phyloP scores from a whole-genome alignment of 176 grass and related monocot species.

The Zea luxurians region DNA sequence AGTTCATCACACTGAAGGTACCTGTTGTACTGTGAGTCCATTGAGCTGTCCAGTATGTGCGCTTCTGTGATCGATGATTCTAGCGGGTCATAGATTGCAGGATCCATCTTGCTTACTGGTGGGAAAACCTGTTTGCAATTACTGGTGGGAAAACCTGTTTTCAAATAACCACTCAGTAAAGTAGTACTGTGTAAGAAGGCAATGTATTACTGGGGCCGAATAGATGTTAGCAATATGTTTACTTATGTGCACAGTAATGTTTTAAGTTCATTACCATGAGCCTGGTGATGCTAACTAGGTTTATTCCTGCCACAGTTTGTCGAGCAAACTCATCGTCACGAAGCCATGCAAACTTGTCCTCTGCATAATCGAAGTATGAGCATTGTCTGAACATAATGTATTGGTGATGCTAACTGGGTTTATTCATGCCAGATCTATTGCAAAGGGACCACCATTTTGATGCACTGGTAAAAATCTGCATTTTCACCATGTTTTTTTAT shows the following conservation, averaged over 20 bases:
- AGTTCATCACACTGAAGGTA: no score
- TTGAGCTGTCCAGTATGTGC: conserved; percentile 78
- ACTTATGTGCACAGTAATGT: neutral
- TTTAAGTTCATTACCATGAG: conserved; percentile 54
- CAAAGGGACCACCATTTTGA: no score
- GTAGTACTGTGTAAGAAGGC: neutral
- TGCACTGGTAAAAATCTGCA: no score
- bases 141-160: conserved; percentile 86
- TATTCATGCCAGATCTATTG: no score
- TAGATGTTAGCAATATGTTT: neutral
- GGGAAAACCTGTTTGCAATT: no score
- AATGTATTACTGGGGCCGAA: neutral
- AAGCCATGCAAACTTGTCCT: conserved; percentile 99
- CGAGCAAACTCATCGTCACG: conserved; percentile 97
- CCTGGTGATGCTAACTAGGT: conserved; percentile 77
- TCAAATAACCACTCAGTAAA: conserved; percentile 18
- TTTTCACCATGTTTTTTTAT: no score
- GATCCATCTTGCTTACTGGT: conserved; percentile 79
- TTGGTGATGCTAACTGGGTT: no score
- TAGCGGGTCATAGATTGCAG: conserved; percentile 64
- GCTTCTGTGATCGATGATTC: conserved; percentile 80
- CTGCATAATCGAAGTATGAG: conserved; percentile 34
- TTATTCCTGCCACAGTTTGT: conserved; percentile 84
- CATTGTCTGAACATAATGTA: neutral
- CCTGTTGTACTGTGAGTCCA: conserved; percentile 65